Base-by-base conservation (phyloP, 768 basidiomycete species). In the Calvatia gigantea region DNA sequence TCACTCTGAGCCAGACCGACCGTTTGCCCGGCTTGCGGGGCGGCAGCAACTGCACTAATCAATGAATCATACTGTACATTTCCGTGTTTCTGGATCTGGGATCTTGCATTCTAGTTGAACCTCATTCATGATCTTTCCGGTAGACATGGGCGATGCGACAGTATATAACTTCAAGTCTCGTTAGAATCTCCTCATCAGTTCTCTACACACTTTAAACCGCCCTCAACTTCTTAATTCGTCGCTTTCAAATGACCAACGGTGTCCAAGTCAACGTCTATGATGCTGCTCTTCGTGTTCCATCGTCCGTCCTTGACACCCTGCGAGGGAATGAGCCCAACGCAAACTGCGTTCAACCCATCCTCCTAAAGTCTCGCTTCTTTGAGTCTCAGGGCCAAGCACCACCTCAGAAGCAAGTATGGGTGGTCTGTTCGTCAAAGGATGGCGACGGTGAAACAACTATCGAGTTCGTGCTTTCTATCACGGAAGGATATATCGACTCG, bases 391-490 rank as follows among this genome's bases (percentile, higher is more conserved):
- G 43, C 32, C 23, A 44, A 37, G n/a, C 8, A 7, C 45, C 54
- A 4, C 54, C 45, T 46, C 45, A 29, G 7, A 45, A 11, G 45
- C 54, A 55, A 17, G 19, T 47, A 3, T 55, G 54, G 54, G 35
- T 47, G 7, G 44, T 39, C 17, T 55, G 54, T 19, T 55, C 38
- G 15, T 55, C 54, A 17, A 19, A 9, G 2, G n/a, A 35, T 12
- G 33, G 14, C 3, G 37, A 32, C 4, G 60, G 61, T 7, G 60
- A 59, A 0, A 25, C 54, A 7, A 32, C 52, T n/a, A 66, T 86
- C 39, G 74, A 78, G 21, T 78, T 85, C 56, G 68, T 91, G 7
- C 69, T 89, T 3, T 79, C 86, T 9, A 82, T 81, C 60, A 87
- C 85, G 0, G 66, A 76, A 27, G 81, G 81, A 0, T 64, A 68